A percentile compares a stretch with the other conserved stretches of the same genome.
phyloP scores from a whole-genome alignment of 2,329 filamentous ascomycete species.

The Cadophora sp. region DNA sequence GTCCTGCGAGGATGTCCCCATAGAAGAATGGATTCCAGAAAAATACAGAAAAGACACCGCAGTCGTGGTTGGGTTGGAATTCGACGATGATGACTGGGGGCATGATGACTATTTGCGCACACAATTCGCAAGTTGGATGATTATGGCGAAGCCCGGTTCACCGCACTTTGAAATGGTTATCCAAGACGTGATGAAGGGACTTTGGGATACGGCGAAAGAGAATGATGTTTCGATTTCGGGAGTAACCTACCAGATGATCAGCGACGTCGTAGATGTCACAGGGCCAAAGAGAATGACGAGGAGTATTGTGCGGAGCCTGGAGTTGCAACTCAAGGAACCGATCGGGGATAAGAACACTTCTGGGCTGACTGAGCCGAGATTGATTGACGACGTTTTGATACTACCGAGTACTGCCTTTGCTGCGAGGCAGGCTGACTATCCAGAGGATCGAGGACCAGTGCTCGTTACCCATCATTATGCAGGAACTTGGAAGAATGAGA shows the following conservation, averaged over 20 bases:
- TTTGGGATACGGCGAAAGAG: too few relatives aligned
- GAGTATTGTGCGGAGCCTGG: constrained; percentile 39
- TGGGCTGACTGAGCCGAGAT: constrained; percentile 39
- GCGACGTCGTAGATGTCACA: constrained; percentile 34
- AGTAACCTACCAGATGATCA: too few relatives aligned
- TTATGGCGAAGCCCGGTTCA: too few relatives aligned
- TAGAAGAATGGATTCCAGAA: constrained; percentile 48
- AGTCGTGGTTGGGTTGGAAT: constrained; percentile 46
- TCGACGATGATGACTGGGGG: constrained; percentile 41
- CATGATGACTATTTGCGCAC: constrained; percentile 41
- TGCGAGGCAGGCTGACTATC: constrained; percentile 19
- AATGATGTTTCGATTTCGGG: too few relatives aligned
- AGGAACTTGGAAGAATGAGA: constrained; percentile 34
- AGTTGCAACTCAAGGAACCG: constrained; percentile 29
- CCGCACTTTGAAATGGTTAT: too few relatives aligned
- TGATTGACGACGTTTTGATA: constrained; percentile 43
- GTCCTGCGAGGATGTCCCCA: constrained; percentile 45
- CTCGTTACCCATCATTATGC: constrained; percentile 36
- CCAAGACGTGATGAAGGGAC: too few relatives aligned
- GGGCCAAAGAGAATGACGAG: constrained; percentile 41
- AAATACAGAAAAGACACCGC: constrained; percentile 42
- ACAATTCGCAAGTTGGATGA: constrained; percentile 42
- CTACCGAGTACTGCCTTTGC: constrained; percentile 35
- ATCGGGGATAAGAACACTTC: constrained; percentile 36
- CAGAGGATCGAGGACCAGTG: constrained; percentile 23